phyloP scores from a whole-genome alignment of 2,329 filamentous ascomycete species.

The Aureobasidium sp. region DNA sequence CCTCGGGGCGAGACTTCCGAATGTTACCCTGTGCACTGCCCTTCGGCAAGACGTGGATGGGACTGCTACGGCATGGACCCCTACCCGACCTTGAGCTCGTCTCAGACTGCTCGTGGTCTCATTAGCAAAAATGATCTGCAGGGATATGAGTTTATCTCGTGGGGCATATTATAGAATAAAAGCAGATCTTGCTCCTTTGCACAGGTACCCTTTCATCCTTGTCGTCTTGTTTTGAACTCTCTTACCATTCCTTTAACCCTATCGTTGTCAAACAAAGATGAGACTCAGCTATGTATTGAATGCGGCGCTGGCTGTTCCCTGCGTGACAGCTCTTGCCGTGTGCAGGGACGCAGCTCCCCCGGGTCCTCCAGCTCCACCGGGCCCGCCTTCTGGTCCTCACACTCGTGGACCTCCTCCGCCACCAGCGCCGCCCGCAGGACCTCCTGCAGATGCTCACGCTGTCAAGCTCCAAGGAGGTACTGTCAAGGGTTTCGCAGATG shows the following conservation, averaged over 20 bases:
- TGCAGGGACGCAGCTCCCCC: neutral
- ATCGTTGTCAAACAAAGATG: neutral
- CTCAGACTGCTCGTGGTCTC: neutral
- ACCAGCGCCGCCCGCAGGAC: neutral
- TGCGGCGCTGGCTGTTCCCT: slow-evolving; percentile 6
- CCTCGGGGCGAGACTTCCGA: neutral
- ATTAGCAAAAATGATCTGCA: slow-evolving; percentile 7
- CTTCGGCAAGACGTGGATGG: neutral
- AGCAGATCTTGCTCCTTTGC: slow-evolving; percentile 9
- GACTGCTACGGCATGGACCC: neutral
- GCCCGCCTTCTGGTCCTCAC: neutral
- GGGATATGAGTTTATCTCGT: neutral
- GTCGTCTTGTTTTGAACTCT: neutral
- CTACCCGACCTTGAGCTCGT: neutral
- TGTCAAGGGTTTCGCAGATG: slow-evolving; percentile 16
- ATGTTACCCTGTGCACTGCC: neutral
- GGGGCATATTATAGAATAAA: neutral
- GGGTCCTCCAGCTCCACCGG: neutral
- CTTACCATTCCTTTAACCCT: neutral
- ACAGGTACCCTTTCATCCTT: neutral
- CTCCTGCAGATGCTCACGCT: neutral
- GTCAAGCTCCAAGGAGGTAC: slow-evolving; percentile 6
- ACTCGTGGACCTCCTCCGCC: neutral
- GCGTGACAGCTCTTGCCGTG: slow-evolving; percentile 3
- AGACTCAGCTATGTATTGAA: slow-evolving; percentile 1